Evolutionary conservation across 75 land plant species (phyloP).

Genomic region (Pseudotsuga menziesii): DNA sequence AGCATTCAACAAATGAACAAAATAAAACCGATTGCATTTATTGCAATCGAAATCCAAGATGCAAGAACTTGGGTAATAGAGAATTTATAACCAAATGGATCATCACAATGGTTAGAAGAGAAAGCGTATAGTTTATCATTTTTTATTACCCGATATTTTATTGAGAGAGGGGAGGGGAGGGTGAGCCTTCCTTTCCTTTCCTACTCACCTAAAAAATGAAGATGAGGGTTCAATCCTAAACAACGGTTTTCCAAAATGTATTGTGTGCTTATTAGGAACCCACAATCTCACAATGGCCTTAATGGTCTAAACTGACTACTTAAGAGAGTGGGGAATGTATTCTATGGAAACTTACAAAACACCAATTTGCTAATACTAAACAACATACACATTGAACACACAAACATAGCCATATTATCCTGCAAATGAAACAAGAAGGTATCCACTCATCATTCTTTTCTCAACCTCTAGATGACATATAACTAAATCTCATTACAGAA

Average conservation of each 20-base stretch:
- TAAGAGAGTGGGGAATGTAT: background rate
- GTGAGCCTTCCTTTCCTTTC: too few species aligned
- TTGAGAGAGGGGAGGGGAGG: too few species aligned
- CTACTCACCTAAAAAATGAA: too few species aligned
- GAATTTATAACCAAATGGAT: too few species aligned
- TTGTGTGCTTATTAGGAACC: background rate
- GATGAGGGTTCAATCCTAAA: too few species aligned
- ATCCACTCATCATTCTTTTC: too few species aligned
- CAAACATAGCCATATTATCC: background rate
- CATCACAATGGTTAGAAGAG: too few species aligned
- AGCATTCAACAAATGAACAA: conserved; percentile 23
- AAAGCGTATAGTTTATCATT: too few species aligned
- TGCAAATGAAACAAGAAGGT: background rate
- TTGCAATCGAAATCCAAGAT: background rate
- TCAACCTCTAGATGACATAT: background rate
- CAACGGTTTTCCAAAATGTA: too few species aligned
- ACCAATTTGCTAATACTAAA: background rate
- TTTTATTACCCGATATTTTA: too few species aligned
- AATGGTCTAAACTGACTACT: background rate
- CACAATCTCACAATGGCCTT: background rate
- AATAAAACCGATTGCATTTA: conserved; percentile 20
- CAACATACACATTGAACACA: background rate
- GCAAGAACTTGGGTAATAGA: too few species aligned
- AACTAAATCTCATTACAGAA: background rate
- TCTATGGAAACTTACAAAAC: background rate